These are phyloP conservation scores for Mortierella sp. DNA, from an alignment of 371 early-diverging fungal genomes.

Conservation along the genomic window DNA sequence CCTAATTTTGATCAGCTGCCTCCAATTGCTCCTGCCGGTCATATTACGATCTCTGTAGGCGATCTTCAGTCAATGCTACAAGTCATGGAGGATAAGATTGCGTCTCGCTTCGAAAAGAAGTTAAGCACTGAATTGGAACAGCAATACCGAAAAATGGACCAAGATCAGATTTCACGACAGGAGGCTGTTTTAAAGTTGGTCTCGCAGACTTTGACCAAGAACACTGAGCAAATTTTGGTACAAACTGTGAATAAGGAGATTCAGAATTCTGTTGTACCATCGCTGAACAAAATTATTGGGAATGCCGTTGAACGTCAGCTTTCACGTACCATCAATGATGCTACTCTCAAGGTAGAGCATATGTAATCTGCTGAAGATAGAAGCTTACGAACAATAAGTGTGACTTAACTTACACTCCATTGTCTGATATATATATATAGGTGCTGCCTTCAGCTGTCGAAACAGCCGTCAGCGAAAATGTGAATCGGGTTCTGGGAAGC, in stretches of 20 bases:
- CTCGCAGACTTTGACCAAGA: slow-evolving; percentile 57
- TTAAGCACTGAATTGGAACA: slow-evolving; percentile 51
- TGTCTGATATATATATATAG: slow-evolving; percentile 9
- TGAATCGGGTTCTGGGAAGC: slow-evolving; percentile 63
- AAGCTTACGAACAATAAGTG: neutral
- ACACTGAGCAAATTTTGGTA: slow-evolving; percentile 59
- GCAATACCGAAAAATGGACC: slow-evolving; percentile 56
- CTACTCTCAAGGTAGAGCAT: slow-evolving; percentile 52
- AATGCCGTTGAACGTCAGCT: slow-evolving; percentile 58
- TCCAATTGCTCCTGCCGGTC: neutral
- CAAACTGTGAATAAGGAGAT: slow-evolving; percentile 60
- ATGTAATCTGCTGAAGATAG: neutral
- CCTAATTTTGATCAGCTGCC: slow-evolving; percentile 9
- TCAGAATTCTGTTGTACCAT: slow-evolving; percentile 54
- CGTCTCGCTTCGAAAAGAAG: slow-evolving; percentile 49
- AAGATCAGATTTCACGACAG: slow-evolving; percentile 58
- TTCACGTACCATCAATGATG: slow-evolving; percentile 50
- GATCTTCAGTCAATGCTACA: slow-evolving; percentile 44
- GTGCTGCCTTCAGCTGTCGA: slow-evolving; percentile 62
- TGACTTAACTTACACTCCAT: neutral
- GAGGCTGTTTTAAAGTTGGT: slow-evolving; percentile 58
- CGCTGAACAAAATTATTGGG: slow-evolving; percentile 56
- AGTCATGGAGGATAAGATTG: slow-evolving; percentile 46
- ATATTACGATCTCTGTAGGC: slow-evolving; percentile 25
- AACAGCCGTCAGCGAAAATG: slow-evolving; percentile 63